These are phyloP conservation scores for Poa annua DNA, from an alignment of 176 grass and related monocot species.

Conservation along the genomic window DNA sequence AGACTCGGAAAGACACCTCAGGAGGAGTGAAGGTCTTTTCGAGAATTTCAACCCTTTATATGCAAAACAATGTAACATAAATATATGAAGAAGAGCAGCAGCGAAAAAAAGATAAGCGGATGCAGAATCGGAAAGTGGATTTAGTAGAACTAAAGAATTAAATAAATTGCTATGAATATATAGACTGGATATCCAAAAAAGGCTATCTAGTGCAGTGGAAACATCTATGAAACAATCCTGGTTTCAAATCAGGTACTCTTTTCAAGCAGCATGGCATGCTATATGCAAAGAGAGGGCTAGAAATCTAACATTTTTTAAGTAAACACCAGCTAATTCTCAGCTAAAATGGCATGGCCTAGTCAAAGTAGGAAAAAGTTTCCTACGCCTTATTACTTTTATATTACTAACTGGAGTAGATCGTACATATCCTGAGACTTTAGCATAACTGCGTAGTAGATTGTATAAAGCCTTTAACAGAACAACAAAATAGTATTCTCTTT, in stretches of 20 bases:
- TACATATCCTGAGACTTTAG: neutral
- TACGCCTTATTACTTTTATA: neutral
- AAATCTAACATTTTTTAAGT: neutral
- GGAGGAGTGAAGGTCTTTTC: neutral
- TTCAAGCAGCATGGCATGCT: neutral
- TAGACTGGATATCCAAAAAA: neutral
- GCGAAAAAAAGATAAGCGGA: neutral
- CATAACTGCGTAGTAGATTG: no score
- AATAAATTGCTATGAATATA: neutral
- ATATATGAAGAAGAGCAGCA: neutral
- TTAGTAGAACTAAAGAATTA: neutral
- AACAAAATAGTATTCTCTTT: no score
- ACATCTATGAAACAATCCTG: neutral
- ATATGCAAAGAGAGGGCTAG: neutral
- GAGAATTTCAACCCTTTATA: slow-evolving; percentile 6
- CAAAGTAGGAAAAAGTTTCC: no score
- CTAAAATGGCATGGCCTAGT: neutral
- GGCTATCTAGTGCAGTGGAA: neutral
- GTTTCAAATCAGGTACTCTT: neutral
- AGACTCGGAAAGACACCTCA: neutral
- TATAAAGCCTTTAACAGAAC: no score
- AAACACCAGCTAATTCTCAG: neutral
- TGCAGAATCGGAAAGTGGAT: neutral
- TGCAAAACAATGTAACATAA: neutral
- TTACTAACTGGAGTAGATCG: neutral